phyloP scores from a whole-genome alignment of 371 early-diverging fungal genomes.

The Lichtheimia hyalospora region DNA sequence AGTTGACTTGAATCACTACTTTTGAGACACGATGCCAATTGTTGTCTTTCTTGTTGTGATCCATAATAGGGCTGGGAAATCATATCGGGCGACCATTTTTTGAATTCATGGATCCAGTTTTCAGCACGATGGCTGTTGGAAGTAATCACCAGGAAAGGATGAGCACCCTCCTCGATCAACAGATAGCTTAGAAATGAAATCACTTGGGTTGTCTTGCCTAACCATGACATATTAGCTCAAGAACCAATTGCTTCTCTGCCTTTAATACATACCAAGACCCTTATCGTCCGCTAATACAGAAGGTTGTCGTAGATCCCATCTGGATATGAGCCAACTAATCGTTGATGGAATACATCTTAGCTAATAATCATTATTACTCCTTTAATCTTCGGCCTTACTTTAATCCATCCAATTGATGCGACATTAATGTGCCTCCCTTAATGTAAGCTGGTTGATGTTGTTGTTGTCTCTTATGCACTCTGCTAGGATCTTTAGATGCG shows the following conservation, averaged over 20 bases:
- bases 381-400: conserved; percentile 49
- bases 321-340: conserved; percentile 71
- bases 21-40: conserved; percentile 47
- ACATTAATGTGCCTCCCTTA: conserved; percentile 66
- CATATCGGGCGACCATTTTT: conserved; percentile 75
- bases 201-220: conserved; percentile 87
- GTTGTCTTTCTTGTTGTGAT: conserved; percentile 32
- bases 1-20: conserved; percentile 56
- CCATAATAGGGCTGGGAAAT: conserved; percentile 60
- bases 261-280: conserved; percentile 74
- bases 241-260: conserved; percentile 43
- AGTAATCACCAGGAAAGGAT: conserved; percentile 83
- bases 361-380: neutral
- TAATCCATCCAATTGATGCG: conserved; percentile 86
- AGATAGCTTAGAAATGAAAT: conserved; percentile 71
- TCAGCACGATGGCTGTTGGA: conserved; percentile 71
- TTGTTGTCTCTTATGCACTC: conserved; percentile 38
- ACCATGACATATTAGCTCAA: neutral
- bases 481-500: conserved; percentile 23
- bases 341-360: neutral
- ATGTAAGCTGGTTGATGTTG: conserved; percentile 64
- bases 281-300: conserved; percentile 94
- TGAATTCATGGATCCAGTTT: conserved; percentile 85
- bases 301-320: conserved; percentile 59
- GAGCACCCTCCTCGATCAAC: conserved; percentile 43